These are phyloP conservation scores for Gossypium australe DNA, from an alignment of 345 rosid species.

Conservation along the genomic window DNA sequence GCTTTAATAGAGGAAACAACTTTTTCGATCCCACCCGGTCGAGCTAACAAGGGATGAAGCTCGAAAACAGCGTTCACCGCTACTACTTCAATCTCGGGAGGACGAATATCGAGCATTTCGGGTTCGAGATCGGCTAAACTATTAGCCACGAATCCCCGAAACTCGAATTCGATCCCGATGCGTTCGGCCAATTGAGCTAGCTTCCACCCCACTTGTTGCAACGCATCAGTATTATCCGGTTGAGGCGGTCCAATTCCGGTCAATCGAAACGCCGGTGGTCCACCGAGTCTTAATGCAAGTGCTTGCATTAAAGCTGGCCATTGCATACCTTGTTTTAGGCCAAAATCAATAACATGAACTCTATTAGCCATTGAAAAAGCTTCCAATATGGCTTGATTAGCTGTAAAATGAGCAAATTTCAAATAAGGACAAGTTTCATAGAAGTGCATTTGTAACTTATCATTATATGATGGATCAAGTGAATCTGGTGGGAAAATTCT, in stretches of 20 bases:
- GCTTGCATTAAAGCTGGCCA: constrained; percentile 98
- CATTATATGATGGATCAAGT: constrained; percentile 35
- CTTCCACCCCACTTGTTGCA: constrained; percentile 78
- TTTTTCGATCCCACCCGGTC: constrained; percentile 60
- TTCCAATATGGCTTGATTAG: constrained; percentile 88
- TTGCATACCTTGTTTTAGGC: constrained; percentile 77
- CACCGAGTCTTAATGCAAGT: constrained; percentile 72
- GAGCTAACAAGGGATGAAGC: constrained; percentile 55
- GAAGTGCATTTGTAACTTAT: constrained; percentile 72
- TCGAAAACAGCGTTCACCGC: constrained; percentile 85
- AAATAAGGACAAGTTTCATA: constrained; percentile 89
- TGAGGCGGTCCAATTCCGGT: constrained; percentile 84
- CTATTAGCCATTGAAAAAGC: constrained; percentile 47
- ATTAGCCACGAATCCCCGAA: constrained; percentile 53
- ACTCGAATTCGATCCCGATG: constrained; percentile 59
- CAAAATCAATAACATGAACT: constrained; percentile 80
- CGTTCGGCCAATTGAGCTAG: constrained; percentile 62
- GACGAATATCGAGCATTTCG: constrained; percentile 51
- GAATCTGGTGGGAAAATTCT: constrained; percentile 47
- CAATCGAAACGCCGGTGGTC: constrained; percentile 73
- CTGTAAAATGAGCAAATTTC: constrained; percentile 92
- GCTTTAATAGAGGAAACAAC: constrained; percentile 43
- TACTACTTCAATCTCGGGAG: constrained; percentile 43
- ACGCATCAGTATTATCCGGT: constrained; percentile 46
- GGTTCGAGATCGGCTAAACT: constrained; percentile 68